Conservation (phyloP, 495 filamentous ascomycete genomes). For the Usnea hakonensis region DNA sequence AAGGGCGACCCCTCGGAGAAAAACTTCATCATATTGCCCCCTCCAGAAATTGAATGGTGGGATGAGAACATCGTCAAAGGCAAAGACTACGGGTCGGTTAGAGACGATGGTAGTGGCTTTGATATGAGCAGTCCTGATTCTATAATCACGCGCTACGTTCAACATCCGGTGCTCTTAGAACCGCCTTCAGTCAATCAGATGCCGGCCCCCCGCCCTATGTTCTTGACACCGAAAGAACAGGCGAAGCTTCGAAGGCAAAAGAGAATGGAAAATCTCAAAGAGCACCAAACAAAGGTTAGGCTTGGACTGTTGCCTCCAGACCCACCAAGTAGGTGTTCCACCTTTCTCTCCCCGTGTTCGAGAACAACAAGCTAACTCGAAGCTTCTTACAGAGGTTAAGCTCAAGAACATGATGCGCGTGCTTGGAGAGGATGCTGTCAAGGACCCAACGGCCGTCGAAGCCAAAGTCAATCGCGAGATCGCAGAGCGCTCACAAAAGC, state of each 20-base stretch:
- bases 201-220: slow-evolving; percentile 80
- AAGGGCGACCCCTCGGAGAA: slow-evolving; percentile 91
- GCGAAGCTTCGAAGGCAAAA: slow-evolving; percentile 84
- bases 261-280: slow-evolving; percentile 85
- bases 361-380: not conserved
- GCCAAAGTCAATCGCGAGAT: slow-evolving; percentile 88
- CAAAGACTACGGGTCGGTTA: slow-evolving; percentile 62
- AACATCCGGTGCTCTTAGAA: slow-evolving; percentile 87
- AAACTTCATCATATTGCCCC: slow-evolving; percentile 70
- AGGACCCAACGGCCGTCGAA: slow-evolving; percentile 95
- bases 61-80: slow-evolving; percentile 78
- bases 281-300: slow-evolving; percentile 90
- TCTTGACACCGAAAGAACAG: slow-evolving; percentile 82
- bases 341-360: not conserved
- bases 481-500: slow-evolving; percentile 67
- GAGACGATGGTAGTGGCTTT: slow-evolving; percentile 38
- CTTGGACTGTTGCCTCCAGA: slow-evolving; percentile 83
- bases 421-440: slow-evolving; percentile 92
- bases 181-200: slow-evolving; percentile 81
- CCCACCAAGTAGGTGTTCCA: slow-evolving; percentile 43
- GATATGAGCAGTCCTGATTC: slow-evolving; percentile 68
- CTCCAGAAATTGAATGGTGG: slow-evolving; percentile 96
- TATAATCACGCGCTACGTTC: slow-evolving; percentile 81
- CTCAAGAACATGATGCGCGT: slow-evolving; percentile 53
- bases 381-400: not conserved